phyloP scores from a whole-genome alignment of 352 stramenopile genomes.

The Globisporangium alternatum region DNA sequence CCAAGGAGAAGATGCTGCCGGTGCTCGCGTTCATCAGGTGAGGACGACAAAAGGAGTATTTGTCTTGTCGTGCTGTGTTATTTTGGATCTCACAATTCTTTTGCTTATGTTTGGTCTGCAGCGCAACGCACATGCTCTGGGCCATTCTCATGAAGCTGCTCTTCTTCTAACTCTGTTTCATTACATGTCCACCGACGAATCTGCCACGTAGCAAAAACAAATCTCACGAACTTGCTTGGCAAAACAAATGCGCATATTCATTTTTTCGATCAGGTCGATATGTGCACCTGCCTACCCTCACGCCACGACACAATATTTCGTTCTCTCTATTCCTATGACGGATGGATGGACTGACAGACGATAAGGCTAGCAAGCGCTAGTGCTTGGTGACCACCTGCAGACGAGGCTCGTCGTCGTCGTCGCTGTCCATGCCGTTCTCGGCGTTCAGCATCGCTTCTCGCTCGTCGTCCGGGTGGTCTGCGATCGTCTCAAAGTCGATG shows the following conservation, averaged over 20 bases:
- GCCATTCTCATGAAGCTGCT: slow-evolving; percentile 83
- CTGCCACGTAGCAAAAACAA: not conserved
- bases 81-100: not conserved
- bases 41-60: not conserved
- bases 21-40: slow-evolving; percentile 82
- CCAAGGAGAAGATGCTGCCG: slow-evolving; percentile 87
- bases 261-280: not conserved
- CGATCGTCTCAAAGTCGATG: slow-evolving; percentile 59
- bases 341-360: not conserved
- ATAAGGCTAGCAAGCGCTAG: not conserved
- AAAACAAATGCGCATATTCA: not conserved
- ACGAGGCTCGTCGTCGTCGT: slow-evolving; percentile 22
- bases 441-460: slow-evolving; percentile 51
- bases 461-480: slow-evolving; percentile 35
- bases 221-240: not conserved
- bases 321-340: slow-evolving; percentile 6
- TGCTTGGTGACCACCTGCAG: slow-evolving; percentile 19
- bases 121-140: slow-evolving; percentile 78
- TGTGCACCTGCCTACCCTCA: not conserved
- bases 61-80: not conserved
- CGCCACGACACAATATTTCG: not conserved
- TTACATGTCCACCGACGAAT: slow-evolving; percentile 3
- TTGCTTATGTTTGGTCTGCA: slow-evolving; percentile 15
- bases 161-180: slow-evolving; percentile 68
- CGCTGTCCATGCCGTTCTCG: slow-evolving; percentile 35